These are phyloP conservation scores for Candida orba DNA, from an alignment of 805 yeast species.

Conservation along the genomic window DNA sequence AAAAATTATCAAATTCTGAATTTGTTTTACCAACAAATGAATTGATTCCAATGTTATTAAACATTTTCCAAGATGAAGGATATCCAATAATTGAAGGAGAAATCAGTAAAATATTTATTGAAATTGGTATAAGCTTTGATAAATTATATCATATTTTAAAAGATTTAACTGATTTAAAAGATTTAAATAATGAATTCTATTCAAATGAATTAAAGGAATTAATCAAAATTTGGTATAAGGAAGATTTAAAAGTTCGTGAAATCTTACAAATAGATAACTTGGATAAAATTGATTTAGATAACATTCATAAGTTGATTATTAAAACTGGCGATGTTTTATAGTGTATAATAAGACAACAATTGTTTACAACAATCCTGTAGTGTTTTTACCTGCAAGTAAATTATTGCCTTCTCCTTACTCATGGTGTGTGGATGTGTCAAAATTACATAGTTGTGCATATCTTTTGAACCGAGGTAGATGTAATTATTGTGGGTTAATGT, in stretches of 20 bases:
- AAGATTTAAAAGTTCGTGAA: conserved; percentile 58
- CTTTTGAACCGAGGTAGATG: too few relatives aligned
- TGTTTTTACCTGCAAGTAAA: too few relatives aligned
- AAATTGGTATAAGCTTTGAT: conserved; percentile 57
- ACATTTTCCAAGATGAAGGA: conserved; percentile 38
- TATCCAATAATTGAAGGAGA: conserved; percentile 39
- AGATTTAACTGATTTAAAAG: conserved; percentile 55
- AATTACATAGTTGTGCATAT: background rate
- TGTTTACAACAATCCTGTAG: background rate
- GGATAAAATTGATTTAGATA: conserved; percentile 17
- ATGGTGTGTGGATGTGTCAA: background rate
- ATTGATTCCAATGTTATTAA: conserved; percentile 57
- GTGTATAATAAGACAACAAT: background rate
- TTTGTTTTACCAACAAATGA: conserved; percentile 74
- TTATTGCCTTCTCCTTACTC: background rate
- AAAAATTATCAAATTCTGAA: conserved; percentile 59
- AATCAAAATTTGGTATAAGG: conserved; percentile 59
- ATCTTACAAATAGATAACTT: conserved; percentile 33
- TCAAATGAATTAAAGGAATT: conserved; percentile 56
- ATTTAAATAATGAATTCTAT: conserved; percentile 41
- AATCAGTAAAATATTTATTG: conserved; percentile 53
- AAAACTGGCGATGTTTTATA: conserved; percentile 9
- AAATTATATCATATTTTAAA: conserved; percentile 58
- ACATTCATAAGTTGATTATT: conserved; percentile 8
- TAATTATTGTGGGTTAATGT: too few relatives aligned